Conservation (phyloP, 2,329 filamentous ascomycete species). For the Rhynchosporium agropyri region DNA sequence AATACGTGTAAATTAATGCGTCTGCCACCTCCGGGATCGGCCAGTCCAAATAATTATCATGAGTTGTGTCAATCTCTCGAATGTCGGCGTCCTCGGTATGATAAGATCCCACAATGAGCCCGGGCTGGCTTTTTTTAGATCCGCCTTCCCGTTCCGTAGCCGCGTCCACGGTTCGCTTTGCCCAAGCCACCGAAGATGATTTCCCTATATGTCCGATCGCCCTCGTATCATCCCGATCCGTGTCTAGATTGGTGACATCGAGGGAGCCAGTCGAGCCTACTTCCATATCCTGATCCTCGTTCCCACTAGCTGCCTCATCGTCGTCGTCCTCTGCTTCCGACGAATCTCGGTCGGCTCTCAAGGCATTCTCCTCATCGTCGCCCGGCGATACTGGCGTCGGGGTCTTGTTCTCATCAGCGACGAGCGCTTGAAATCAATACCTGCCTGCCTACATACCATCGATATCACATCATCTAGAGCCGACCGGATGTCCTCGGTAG, state of each 20-base stretch:
- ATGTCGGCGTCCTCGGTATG: conserved; percentile 36
- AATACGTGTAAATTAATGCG: conserved; percentile 31
- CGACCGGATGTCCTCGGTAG: conserved; percentile 28
- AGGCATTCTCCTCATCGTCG: conserved; percentile 4
- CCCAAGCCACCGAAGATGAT: conserved; percentile 35
- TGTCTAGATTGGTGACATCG: conserved; percentile 34
- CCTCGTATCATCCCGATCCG: conserved; percentile 33
- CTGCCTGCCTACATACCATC: conserved; percentile 26
- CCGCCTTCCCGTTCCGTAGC: neutral
- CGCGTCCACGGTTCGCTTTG: conserved; percentile 29
- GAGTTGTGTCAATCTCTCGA: conserved; percentile 24
- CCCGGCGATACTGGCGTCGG: conserved; percentile 16
- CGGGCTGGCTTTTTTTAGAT: conserved; percentile 10
- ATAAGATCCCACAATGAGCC: conserved; percentile 29
- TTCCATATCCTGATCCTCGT: conserved; percentile 30
- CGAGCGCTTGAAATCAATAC: too few relatives aligned
- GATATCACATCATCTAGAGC: conserved; percentile 32
- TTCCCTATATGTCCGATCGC: conserved; percentile 35
- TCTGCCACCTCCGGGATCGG: conserved; percentile 28
- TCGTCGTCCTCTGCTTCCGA: conserved; percentile 18
- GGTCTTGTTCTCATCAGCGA: conserved; percentile 19
- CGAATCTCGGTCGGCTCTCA: conserved; percentile 8
- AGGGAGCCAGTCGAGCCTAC: conserved; percentile 37
- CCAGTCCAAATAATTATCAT: conserved; percentile 31
- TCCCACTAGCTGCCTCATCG: conserved; percentile 11